phyloP scores from a whole-genome alignment of 2,329 filamentous ascomycete genomes.

The Pseudogymnoascus sp. region DNA sequence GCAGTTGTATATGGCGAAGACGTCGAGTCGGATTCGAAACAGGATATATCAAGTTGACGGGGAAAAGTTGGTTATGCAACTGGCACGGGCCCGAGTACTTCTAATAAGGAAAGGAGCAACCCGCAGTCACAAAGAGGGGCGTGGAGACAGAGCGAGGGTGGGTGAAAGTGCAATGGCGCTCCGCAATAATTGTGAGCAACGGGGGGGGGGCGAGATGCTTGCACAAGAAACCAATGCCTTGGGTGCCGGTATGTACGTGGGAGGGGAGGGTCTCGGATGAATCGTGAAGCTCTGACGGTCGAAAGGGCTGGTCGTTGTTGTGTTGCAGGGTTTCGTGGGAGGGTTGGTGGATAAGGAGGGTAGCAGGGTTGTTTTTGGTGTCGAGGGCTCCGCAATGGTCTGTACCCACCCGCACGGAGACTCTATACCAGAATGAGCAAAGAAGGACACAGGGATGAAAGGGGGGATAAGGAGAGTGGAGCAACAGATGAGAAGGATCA shows the following conservation, averaged over 20 bases:
- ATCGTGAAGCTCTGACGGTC: slow-evolving; percentile 6
- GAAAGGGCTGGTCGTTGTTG: not conserved
- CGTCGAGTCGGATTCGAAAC: slow-evolving; percentile 4
- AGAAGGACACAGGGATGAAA: slow-evolving; percentile 1
- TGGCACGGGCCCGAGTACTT: slow-evolving; percentile 2
- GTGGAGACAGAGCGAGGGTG: not conserved
- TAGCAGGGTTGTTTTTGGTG: not conserved
- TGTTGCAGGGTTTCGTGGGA: not conserved
- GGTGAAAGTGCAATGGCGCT: not conserved
- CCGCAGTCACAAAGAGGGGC: not conserved
- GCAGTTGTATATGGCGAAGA: slow-evolving; percentile 1
- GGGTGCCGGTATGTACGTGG: slow-evolving; percentile 1
- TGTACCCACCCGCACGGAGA: not conserved
- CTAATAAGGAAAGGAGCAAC: slow-evolving; percentile 6
- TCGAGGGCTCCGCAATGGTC: not conserved
- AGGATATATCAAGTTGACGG: not conserved
- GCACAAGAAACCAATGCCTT: slow-evolving; percentile 5
- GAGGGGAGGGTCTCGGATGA: slow-evolving; percentile 3
- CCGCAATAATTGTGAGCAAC: not conserved
- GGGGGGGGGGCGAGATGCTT: not conserved
- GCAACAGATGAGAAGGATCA: not conserved
- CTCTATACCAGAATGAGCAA: not conserved
- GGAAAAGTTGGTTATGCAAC: slow-evolving; percentile 4
- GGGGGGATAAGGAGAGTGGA: not conserved
- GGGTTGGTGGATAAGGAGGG: not conserved